Base-by-base conservation (phyloP, 2,329 filamentous ascomycete species). In the Cercospora brassicicola region DNA sequence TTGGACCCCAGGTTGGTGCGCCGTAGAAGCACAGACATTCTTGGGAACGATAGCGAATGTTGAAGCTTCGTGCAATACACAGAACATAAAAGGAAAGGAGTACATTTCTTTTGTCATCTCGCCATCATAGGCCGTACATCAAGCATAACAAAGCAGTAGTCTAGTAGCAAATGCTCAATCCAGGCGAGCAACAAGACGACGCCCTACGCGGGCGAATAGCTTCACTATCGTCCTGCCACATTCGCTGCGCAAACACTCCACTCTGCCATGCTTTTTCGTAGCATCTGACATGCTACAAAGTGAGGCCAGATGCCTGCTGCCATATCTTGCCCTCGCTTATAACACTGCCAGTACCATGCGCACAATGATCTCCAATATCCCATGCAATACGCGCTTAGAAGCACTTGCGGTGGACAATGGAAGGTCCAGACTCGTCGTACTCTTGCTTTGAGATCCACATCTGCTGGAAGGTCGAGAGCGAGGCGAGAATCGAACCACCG, bases 401-500 rank as follows among this genome's bases (percentile, higher is more conserved):
- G 92, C 94, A 97, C 93, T 97, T 98, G 91, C 94, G 92, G 91
- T 98, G 94, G 80, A 98, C 94, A 82, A 98, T 98, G 81, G 94
- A 97, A 79, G 94, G 95, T 86, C 94, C 94, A 84, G 91, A 95
- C 93, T 98, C 95, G 88, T 99, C 95, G 90, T 98, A 98, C 89
- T 98, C 94, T 88, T 99, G 95, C 93, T 99, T 99, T 80, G 95
- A 99, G 90, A 99, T 98, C 95, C 95, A 99, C 95, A 99, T 99
- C 88, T 99, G 95, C 89, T 99, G 95, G 94, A 99, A 99, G 85
- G 95, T 99, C 78, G 95, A 99, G 80, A 99, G 92, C 74, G 95
- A 99, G 79, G 95, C 95, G 81, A 99, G 87, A 87, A 99, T 99
- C 84, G 95, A 99, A 90, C 95, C 95, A 95, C 95, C 95, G 84